Evolutionary conservation across 2,329 filamentous ascomycete species (phyloP).

Genomic region (Neurospora sp.): DNA sequence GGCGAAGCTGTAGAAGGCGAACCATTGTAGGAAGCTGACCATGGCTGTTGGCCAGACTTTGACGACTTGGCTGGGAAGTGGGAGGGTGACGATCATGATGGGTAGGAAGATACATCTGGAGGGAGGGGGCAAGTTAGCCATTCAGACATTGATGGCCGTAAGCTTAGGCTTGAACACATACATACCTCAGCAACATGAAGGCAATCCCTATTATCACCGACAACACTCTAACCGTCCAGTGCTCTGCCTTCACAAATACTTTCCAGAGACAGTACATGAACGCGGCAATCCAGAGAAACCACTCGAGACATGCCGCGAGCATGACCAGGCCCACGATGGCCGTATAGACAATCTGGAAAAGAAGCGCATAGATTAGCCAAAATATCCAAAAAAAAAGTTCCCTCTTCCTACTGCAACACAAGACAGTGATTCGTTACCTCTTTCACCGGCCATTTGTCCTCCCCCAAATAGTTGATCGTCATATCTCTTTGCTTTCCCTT

Average conservation of each 20-base stretch:
- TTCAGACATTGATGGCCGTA: neutral
- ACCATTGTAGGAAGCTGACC: conserved; percentile 75
- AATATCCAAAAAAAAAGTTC: too few relatives aligned
- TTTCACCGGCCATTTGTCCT: conserved; percentile 39
- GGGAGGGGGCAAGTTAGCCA: conserved; percentile 8
- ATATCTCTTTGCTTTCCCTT: neutral
- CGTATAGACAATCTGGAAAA: conserved; percentile 68
- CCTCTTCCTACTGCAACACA: too few relatives aligned
- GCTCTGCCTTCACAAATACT: conserved; percentile 80
- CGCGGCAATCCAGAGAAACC: conserved; percentile 89
- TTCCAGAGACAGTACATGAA: conserved; percentile 88
- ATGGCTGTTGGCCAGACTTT: conserved; percentile 60
- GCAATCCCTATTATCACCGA: conserved; percentile 64
- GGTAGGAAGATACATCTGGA: conserved; percentile 73
- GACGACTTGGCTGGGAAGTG: conserved; percentile 63
- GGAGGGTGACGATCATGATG: conserved; percentile 88
- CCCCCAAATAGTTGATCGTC: conserved; percentile 22
- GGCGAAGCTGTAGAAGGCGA: conserved; percentile 90
- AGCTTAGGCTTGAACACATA: conserved; percentile 26
- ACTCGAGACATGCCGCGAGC: conserved; percentile 78
- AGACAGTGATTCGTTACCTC: conserved; percentile 25
- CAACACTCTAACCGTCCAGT: conserved; percentile 70
- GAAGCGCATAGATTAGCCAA: conserved; percentile 8
- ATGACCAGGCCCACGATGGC: conserved; percentile 72
- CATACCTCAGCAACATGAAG: conserved; percentile 70